These are phyloP conservation scores for Cutaneotrichosporon spelunceum DNA, from an alignment of 1,284 basidiomycete genomes.

Conservation along the genomic window DNA sequence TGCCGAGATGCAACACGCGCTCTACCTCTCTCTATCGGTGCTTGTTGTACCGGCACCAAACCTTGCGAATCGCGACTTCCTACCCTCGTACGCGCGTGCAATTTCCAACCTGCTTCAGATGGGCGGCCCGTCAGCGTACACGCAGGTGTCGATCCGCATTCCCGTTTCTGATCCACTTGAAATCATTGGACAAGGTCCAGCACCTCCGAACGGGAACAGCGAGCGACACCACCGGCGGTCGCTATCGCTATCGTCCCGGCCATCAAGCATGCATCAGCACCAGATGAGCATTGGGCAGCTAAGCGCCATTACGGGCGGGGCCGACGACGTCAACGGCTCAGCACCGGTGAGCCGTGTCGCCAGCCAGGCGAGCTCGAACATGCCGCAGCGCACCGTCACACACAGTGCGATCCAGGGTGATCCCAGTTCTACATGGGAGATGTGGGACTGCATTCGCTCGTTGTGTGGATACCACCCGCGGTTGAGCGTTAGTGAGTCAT, in stretches of 20 bases:
- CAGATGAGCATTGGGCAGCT: slow-evolving; percentile 32
- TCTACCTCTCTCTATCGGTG: slow-evolving; percentile 81
- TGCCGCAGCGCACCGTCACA: slow-evolving; percentile 20
- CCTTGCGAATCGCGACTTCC: slow-evolving; percentile 75
- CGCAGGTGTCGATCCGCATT: slow-evolving; percentile 71
- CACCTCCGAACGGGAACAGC: slow-evolving; percentile 8
- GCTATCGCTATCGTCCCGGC: slow-evolving; percentile 42
- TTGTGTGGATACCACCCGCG: slow-evolving; percentile 83
- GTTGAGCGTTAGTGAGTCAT: slow-evolving; percentile 68
- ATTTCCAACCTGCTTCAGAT: slow-evolving; percentile 72
- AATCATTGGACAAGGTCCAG: slow-evolving; percentile 41
- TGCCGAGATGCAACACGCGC: slow-evolving; percentile 89
- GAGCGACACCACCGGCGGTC: slow-evolving; percentile 38
- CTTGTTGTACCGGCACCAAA: slow-evolving; percentile 75
- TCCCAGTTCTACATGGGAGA: slow-evolving; percentile 87
- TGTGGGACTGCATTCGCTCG: slow-evolving; percentile 91
- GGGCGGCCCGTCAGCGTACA: slow-evolving; percentile 57
- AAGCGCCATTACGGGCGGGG: slow-evolving; percentile 9
- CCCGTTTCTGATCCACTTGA: slow-evolving; percentile 67
- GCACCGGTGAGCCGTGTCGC: slow-evolving; percentile 10
- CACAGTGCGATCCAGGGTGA: slow-evolving; percentile 54
- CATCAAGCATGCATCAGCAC: slow-evolving; percentile 39
- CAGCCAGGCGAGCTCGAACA: slow-evolving; percentile 7
- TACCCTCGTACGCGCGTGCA: slow-evolving; percentile 88
- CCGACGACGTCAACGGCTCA: not conserved